Evolutionary conservation across 768 basidiomycete genomes (phyloP), one percentile per base, ranked within the genome.

Genomic region (Hygrophoropsis aurantiaca): DNA sequence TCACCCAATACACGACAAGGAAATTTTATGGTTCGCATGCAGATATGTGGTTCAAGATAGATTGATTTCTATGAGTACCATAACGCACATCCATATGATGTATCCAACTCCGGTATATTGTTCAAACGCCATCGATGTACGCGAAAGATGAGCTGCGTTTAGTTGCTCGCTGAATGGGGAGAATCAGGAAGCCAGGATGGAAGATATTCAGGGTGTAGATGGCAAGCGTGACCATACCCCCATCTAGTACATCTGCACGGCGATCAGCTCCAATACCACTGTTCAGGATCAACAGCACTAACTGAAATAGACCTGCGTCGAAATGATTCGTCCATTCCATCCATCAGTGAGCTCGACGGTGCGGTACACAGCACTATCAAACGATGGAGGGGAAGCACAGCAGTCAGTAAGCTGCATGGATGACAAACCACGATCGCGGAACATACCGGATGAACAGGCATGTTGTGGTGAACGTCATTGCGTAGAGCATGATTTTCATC

Each of bases 381-480:
- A 26, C 10, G 11, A 23, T n/a, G n/a, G n/a, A n/a, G n/a, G n/a
- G n/a, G n/a, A n/a, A n/a, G n/a, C 18, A 41, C 38, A n/a, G 42
- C 23, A 30, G 37, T n/a, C n/a, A 13, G 42, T 26, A 18, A 51
- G 30, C 16, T 19, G 24, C 15, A 24, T 20, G 10, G 26, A 45
- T 30, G 49, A 4, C 57, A 52, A 34, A 32, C 59, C 51, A 42
- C 50, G 35, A 15, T 23, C 8, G 15, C 33, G 39, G 13, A 18
- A 47, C 72, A 23, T 48, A 75, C 74, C 81, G 72, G 46, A 82
- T 74, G 53, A 79, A 70, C 48, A 84, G 64, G 50, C 71, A 68
- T 2, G 76, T 66, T 64, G 70, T 71, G 45, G 56, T 71, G 40
- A 76, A 61, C 0, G 44, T 52, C 18, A 78, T 57, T 6, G 64